Conservation (phyloP, 495 filamentous ascomycete genomes). For the Neurospora tetrasperma region DNA sequence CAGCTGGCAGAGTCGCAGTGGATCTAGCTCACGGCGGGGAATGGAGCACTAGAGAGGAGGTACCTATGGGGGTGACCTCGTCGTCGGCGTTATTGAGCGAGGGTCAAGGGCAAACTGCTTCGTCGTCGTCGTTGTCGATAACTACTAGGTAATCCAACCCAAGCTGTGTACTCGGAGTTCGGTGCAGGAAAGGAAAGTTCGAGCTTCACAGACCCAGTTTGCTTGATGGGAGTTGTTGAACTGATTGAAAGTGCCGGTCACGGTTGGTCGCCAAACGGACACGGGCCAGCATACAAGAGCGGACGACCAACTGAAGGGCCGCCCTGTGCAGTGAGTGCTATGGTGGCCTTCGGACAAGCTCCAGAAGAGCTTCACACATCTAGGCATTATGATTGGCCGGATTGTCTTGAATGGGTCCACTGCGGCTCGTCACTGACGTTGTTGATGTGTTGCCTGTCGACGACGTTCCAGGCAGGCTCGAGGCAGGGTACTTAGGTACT, state of each 20-base stretch:
- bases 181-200: conserved; percentile 8
- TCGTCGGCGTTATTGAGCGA: neutral
- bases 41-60: neutral
- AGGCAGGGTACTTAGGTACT: neutral
- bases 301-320: neutral
- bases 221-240: neutral
- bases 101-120: neutral
- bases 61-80: neutral
- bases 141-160: neutral
- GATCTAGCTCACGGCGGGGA: neutral
- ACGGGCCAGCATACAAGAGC: conserved; percentile 10
- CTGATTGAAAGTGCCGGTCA: neutral
- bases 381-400: neutral
- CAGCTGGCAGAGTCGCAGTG: neutral
- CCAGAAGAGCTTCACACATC: neutral
- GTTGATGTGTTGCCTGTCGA: conserved; percentile 26
- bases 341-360: neutral
- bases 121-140: neutral
- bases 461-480: neutral
- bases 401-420: conserved; percentile 4
- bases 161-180: neutral
- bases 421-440: conserved; percentile 24
- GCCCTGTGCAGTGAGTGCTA: conserved; percentile 1
- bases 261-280: conserved; percentile 21
- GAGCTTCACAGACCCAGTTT: conserved; percentile 11